phyloP scores from a whole-genome alignment of 768 basidiomycete genomes.

The Auricularia cornea region DNA sequence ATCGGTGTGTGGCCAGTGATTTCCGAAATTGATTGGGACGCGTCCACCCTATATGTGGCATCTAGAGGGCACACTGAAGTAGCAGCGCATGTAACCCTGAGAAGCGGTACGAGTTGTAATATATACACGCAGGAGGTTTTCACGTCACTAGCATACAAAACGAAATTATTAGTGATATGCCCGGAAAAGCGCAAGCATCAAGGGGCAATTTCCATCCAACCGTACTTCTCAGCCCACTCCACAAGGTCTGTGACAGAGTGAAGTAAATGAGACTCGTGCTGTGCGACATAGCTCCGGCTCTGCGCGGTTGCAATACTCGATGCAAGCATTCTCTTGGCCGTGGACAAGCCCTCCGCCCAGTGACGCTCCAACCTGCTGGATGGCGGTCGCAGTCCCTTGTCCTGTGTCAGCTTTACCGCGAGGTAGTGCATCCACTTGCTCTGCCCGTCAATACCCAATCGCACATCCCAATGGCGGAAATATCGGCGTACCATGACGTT shows the following conservation, averaged over 20 bases:
- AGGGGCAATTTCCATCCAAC: too few species aligned
- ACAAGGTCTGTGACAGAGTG: conserved; percentile 3
- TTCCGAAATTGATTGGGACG: too few species aligned
- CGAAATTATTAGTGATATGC: too few species aligned
- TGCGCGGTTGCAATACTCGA: conserved; percentile 34
- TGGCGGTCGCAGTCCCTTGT: conserved; percentile 59
- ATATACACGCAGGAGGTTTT: too few species aligned
- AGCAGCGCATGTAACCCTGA: too few species aligned
- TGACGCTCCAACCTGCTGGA: conserved; percentile 46
- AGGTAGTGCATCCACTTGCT: conserved; percentile 86
- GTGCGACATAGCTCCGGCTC: conserved; percentile 23
- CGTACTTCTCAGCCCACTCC: not conserved
- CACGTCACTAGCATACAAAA: too few species aligned
- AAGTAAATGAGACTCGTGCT: too few species aligned
- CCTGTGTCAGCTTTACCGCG: conserved; percentile 56
- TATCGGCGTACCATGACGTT: conserved; percentile 80
- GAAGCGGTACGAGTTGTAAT: too few species aligned
- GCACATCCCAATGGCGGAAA: not conserved
- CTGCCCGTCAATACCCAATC: conserved; percentile 5
- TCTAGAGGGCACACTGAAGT: too few species aligned
- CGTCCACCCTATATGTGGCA: too few species aligned
- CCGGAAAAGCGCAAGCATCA: too few species aligned
- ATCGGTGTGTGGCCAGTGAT: too few species aligned
- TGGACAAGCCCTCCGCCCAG: conserved; percentile 60
- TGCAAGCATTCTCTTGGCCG: conserved; percentile 53